phyloP scores from a whole-genome alignment of 441 rosid genomes.

The Omphalea diandra region DNA sequence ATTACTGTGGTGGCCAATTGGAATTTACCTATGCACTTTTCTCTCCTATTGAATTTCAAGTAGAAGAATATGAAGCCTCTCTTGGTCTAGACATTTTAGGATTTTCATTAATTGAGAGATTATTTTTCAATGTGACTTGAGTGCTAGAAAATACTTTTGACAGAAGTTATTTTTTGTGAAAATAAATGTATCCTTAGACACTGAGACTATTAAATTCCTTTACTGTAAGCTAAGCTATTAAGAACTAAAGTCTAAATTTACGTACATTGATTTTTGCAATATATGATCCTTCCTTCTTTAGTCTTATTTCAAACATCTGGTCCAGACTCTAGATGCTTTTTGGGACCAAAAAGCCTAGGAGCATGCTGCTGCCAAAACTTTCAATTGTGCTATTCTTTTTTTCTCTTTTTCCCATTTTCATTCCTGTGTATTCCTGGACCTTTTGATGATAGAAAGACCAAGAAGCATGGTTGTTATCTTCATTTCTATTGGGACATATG shows the following conservation, averaged over 20 bases:
- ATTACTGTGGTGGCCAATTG: neutral
- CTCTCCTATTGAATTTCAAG: neutral
- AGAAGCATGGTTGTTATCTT: neutral
- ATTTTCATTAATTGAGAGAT: neutral
- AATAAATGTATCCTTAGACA: neutral
- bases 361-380: neutral
- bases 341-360: neutral
- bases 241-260: neutral
- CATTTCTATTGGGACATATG: neutral
- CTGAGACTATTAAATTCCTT: neutral
- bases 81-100: neutral
- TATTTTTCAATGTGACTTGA: neutral
- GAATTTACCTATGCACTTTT: neutral
- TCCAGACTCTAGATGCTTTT: conserved; percentile 13
- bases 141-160: neutral
- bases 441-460: conserved; percentile 6
- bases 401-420: neutral
- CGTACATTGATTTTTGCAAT: neutral
- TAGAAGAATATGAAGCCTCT: neutral
- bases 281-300: neutral
- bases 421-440: neutral
- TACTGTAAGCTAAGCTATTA: neutral
- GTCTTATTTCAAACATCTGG: neutral
- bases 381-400: neutral
- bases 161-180: neutral